Evolutionary conservation across 192 early-diverging fungal genomes (phyloP).

Genomic region (Coemansia sp.): DNA sequence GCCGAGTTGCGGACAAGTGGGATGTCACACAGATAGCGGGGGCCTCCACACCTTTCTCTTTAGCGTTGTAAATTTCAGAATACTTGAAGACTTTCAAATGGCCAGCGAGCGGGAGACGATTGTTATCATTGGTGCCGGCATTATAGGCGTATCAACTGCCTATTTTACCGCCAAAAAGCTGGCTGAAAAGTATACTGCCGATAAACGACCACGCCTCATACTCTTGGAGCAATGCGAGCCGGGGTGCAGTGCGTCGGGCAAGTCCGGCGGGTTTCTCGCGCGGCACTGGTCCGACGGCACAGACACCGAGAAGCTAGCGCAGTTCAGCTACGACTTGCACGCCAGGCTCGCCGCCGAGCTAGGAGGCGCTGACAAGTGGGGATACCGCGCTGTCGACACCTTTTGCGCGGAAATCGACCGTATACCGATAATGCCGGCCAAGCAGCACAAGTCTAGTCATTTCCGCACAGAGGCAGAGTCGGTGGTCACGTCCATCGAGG

Average conservation of each 20-base stretch:
- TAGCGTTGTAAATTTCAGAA: background rate
- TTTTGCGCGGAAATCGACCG: constrained; percentile 50
- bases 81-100: constrained; percentile 10
- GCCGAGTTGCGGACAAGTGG: background rate
- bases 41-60: background rate
- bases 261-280: constrained; percentile 51
- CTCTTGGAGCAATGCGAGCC: constrained; percentile 51
- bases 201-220: constrained; percentile 36
- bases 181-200: constrained; percentile 14
- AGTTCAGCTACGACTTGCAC: constrained; percentile 52
- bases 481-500: constrained; percentile 46
- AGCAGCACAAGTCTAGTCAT: constrained; percentile 41
- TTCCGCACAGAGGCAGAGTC: constrained; percentile 38
- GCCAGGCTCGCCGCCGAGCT: constrained; percentile 42
- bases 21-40: background rate
- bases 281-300: constrained; percentile 54
- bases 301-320: constrained; percentile 51
- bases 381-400: constrained; percentile 41
- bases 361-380: constrained; percentile 40
- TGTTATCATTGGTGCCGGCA: constrained; percentile 45
- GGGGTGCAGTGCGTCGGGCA: constrained; percentile 49
- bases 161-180: constrained; percentile 42
- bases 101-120: constrained; percentile 29
- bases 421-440: constrained; percentile 42
- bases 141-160: constrained; percentile 46